phyloP scores from a whole-genome alignment of 2,329 filamentous ascomycete genomes.

The Diaporthe helianthi region DNA sequence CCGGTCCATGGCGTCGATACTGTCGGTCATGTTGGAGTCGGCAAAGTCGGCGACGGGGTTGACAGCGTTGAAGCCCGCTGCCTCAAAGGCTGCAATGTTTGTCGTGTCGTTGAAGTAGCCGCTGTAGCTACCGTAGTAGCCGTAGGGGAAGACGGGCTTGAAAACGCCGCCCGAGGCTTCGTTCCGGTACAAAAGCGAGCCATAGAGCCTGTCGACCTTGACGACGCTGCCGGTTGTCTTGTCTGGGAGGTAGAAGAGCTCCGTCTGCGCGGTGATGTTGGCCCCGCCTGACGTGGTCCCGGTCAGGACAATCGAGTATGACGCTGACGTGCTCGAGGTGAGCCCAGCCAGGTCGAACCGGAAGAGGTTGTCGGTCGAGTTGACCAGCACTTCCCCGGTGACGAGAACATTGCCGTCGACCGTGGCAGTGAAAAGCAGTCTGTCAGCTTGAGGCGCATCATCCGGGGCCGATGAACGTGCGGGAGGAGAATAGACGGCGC shows the following conservation, averaged over 20 bases:
- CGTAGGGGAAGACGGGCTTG: slow-evolving; percentile 52
- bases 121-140: slow-evolving; percentile 52
- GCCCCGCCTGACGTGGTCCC: slow-evolving; percentile 44
- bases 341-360: slow-evolving; percentile 47
- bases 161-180: slow-evolving; percentile 45
- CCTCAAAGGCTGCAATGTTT: slow-evolving; percentile 45
- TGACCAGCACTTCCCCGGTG: slow-evolving; percentile 44
- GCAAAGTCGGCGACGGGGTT: slow-evolving; percentile 50
- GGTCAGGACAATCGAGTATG: slow-evolving; percentile 48
- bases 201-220: slow-evolving; percentile 53
- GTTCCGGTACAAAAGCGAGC: slow-evolving; percentile 51
- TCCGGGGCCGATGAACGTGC: slow-evolving; percentile 36
- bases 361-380: slow-evolving; percentile 46
- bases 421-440: slow-evolving; percentile 48
- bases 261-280: slow-evolving; percentile 46
- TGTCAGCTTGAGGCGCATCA: slow-evolving; percentile 39
- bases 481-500: slow-evolving; percentile 45
- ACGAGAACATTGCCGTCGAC: slow-evolving; percentile 44
- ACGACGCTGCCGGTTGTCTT: slow-evolving; percentile 52
- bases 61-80: slow-evolving; percentile 53
- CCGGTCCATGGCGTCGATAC: slow-evolving; percentile 46
- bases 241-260: slow-evolving; percentile 52
- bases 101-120: slow-evolving; percentile 50
- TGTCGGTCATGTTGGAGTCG: slow-evolving; percentile 46
- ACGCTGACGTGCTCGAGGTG: slow-evolving; percentile 44